Conservation (phyloP, 2,329 filamentous ascomycete genomes). For the Sporothrix pallida region DNA sequence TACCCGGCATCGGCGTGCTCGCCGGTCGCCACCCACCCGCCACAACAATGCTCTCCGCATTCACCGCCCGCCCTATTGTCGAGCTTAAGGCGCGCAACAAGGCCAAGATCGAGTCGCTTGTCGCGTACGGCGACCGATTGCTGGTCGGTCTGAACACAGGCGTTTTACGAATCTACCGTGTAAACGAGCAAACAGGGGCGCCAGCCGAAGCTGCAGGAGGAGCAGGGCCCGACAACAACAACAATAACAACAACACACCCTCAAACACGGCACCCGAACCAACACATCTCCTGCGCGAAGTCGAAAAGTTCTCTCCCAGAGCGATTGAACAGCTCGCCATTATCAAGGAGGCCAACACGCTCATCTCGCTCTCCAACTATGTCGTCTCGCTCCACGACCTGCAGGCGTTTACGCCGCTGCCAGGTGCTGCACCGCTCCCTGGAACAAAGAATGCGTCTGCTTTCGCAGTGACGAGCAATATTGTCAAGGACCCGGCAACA, state of each 20-base stretch:
- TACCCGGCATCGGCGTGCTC: slow-evolving; percentile 18
- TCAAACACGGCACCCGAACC: slow-evolving; percentile 51
- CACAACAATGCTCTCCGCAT: slow-evolving; percentile 88
- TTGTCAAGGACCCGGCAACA: slow-evolving; percentile 84
- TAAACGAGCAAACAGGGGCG: slow-evolving; percentile 67
- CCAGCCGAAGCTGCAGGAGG: slow-evolving; percentile 28
- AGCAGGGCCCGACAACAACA: slow-evolving; percentile 37
- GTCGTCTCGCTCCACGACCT: slow-evolving; percentile 90
- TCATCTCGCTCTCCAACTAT: slow-evolving; percentile 89
- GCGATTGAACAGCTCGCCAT: slow-evolving; percentile 92
- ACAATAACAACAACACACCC: slow-evolving; percentile 4
- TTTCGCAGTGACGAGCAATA: slow-evolving; percentile 94
- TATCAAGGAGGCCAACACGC: slow-evolving; percentile 90
- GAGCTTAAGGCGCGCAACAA: slow-evolving; percentile 96
- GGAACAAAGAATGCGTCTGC: slow-evolving; percentile 86
- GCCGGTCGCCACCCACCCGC: slow-evolving; percentile 35
- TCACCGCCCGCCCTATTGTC: slow-evolving; percentile 93
- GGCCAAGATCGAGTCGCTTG: slow-evolving; percentile 93
- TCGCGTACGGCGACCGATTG: slow-evolving; percentile 90
- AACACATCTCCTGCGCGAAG: slow-evolving; percentile 85
- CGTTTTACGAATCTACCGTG: slow-evolving; percentile 84
- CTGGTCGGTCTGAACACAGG: slow-evolving; percentile 92
- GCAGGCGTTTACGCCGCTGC: slow-evolving; percentile 77
- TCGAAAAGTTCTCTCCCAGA: slow-evolving; percentile 90
- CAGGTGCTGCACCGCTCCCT: slow-evolving; percentile 68